phyloP scores from a whole-genome alignment of 805 yeast genomes.

The Suhomyces sp. region DNA sequence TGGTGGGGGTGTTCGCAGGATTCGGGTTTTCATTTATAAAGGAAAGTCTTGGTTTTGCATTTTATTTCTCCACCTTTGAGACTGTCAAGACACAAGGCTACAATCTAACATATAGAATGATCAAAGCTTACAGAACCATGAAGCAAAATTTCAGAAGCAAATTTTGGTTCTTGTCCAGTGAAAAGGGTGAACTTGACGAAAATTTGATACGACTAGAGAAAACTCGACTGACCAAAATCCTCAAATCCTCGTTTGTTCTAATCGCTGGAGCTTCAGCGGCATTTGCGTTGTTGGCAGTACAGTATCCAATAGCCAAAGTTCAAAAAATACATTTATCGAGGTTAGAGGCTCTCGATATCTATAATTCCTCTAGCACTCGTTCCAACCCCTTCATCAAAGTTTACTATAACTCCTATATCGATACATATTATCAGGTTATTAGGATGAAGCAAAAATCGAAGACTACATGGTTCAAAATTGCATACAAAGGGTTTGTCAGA shows the following conservation, averaged over 20 bases:
- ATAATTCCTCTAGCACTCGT: slow-evolving; percentile 34
- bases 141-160: slow-evolving; percentile 27
- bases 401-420: slow-evolving; percentile 73
- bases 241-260: slow-evolving; percentile 67
- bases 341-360: slow-evolving; percentile 74
- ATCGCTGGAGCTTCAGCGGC: slow-evolving; percentile 90
- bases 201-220: slow-evolving; percentile 27
- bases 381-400: slow-evolving; percentile 40
- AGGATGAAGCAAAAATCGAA: slow-evolving; percentile 54
- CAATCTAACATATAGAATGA: slow-evolving; percentile 42
- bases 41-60: slow-evolving; percentile 80
- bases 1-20: slow-evolving; percentile 87
- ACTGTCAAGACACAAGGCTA: slow-evolving; percentile 68
- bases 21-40: slow-evolving; percentile 73
- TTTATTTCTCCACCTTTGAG: slow-evolving; percentile 80
- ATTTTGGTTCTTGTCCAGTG: slow-evolving; percentile 17
- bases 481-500: slow-evolving; percentile 73
- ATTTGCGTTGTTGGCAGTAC: slow-evolving; percentile 67
- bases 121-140: slow-evolving; percentile 42
- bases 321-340: slow-evolving; percentile 79
- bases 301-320: slow-evolving; percentile 76
- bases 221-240: slow-evolving; percentile 43
- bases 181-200: slow-evolving; percentile 21
- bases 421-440: slow-evolving; percentile 63
- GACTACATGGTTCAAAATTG: slow-evolving; percentile 58